Evolutionary conservation across 768 basidiomycete genomes (phyloP).

Genomic region (Lentinula sp.): DNA sequence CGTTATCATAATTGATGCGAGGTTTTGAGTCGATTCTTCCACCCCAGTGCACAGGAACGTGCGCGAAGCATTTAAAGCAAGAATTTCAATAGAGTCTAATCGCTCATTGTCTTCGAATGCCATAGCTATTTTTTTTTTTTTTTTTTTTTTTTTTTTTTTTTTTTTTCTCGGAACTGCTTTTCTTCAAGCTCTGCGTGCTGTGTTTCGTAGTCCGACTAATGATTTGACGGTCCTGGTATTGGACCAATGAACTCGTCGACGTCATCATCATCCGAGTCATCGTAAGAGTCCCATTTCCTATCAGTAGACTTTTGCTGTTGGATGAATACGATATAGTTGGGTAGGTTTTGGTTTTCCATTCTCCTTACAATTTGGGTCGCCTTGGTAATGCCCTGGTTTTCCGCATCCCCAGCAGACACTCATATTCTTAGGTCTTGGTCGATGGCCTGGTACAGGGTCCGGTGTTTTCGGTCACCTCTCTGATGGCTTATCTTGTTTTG

Average conservation of each 20-base stretch:
- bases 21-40: neutral
- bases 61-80: conserved; percentile 59
- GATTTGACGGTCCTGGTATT: conserved; percentile 7
- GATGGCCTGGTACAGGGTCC: no score
- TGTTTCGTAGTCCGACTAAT: conserved; percentile 39
- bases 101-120: conserved; percentile 71
- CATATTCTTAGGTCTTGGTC: no score
- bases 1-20: conserved; percentile 19
- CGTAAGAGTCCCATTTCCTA: conserved; percentile 39
- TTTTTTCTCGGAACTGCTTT: conserved; percentile 61
- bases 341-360: no score
- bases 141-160: no score
- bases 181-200: conserved; percentile 57
- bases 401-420: no score
- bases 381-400: no score
- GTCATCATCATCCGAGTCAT: conserved; percentile 40
- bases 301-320: conserved; percentile 15
- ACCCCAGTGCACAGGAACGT: conserved; percentile 45
- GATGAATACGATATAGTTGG: no score
- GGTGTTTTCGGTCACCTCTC: no score
- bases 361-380: no score
- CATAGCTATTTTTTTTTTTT: conserved; percentile 61
- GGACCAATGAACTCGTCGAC: conserved; percentile 11
- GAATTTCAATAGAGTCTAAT: conserved; percentile 57
- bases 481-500: no score